Evolutionary conservation across 441 rosid genomes (phyloP).

Genomic region (Syzygium malaccense): DNA sequence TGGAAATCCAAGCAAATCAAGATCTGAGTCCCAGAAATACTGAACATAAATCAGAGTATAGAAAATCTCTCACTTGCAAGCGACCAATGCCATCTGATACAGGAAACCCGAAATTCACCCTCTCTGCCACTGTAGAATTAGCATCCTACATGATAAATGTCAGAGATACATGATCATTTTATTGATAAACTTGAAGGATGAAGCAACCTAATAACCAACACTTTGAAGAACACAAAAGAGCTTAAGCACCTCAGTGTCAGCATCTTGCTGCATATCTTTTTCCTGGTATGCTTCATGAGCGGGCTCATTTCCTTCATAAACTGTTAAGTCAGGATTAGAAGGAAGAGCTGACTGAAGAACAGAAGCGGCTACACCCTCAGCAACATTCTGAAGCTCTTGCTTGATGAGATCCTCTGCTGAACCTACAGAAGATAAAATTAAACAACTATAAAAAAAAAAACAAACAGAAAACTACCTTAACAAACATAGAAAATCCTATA

Average conservation of each 20-base stretch:
- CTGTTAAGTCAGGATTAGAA: constrained; percentile 22
- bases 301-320: constrained; percentile 13
- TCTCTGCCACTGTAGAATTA: constrained; percentile 35
- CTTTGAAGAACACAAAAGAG: neutral
- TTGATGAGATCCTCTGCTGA: constrained; percentile 49
- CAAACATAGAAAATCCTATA: neutral
- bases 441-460: constrained; percentile 3
- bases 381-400: constrained; percentile 65
- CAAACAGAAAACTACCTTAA: neutral
- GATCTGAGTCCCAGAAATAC: neutral
- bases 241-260: constrained; percentile 40
- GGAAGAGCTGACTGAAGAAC: constrained; percentile 34
- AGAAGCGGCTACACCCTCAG: constrained; percentile 67
- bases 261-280: constrained; percentile 25
- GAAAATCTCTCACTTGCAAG: constrained; percentile 43
- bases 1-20: neutral
- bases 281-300: constrained; percentile 18
- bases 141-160: constrained; percentile 22
- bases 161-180: neutral
- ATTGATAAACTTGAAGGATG: neutral
- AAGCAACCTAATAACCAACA: neutral
- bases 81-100: constrained; percentile 47
- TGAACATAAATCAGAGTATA: neutral
- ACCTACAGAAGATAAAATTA: constrained; percentile 13
- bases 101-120: constrained; percentile 32